These are phyloP conservation scores for Smallanthus sonchifolius DNA, from an alignment of 129 eudicot genomes.

Conservation along the genomic window DNA sequence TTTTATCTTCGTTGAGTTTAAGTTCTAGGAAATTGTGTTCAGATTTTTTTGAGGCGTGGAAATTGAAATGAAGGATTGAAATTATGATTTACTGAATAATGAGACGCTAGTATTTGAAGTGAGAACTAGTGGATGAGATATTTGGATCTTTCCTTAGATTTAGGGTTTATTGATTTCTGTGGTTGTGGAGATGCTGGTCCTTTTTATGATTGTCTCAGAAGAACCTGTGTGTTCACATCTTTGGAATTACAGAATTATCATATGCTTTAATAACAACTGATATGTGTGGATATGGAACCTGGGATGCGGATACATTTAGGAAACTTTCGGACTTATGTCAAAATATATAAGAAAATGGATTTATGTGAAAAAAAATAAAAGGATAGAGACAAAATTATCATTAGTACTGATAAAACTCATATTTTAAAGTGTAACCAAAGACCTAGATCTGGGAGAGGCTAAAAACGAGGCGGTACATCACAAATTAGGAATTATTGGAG, in stretches of 20 bases:
- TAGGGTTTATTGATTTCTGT: slow-evolving; percentile 11
- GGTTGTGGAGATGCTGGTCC: not conserved
- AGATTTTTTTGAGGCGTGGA: not conserved
- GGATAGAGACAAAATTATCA: slow-evolving; percentile 5
- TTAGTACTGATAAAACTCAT: not conserved
- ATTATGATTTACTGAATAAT: not conserved
- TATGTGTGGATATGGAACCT: slow-evolving; percentile 14
- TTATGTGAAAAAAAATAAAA: not conserved
- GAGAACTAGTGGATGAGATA: slow-evolving; percentile 17
- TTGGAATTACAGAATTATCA: not conserved
- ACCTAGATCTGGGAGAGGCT: too few species aligned
- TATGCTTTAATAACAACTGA: not conserved
- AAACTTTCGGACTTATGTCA: slow-evolving; percentile 6
- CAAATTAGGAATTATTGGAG: not conserved
- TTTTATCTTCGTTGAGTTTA: not conserved
- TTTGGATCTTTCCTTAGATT: slow-evolving; percentile 12
- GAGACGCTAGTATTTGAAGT: slow-evolving; percentile 13
- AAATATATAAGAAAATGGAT: slow-evolving; percentile 6
- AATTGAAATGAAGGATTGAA: not conserved
- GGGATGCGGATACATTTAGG: not conserved
- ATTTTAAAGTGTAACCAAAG: not conserved
- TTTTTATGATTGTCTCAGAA: not conserved
- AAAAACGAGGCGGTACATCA: not conserved
- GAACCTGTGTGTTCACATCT: not conserved
- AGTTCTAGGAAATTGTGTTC: not conserved